A percentile compares a stretch with the other conserved stretches of the same genome.
Conservation (phyloP, 73 alveolate genomes). For the Urostyla sp. region DNA sequence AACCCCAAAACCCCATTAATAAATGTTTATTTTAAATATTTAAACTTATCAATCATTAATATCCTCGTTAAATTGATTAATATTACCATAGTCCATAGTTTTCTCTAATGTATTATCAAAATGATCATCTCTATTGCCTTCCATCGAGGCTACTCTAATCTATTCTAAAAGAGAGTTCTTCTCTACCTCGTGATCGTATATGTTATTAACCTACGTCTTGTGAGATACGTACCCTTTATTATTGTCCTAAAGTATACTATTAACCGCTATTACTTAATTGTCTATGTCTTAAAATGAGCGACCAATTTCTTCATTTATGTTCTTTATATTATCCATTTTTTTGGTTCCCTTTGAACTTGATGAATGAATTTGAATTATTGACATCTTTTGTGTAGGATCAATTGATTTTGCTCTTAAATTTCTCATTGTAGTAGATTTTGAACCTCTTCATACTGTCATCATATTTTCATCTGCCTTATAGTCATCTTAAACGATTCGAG, state of each 20-base stretch:
- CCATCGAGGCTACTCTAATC: not conserved
- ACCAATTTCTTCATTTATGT: not conserved
- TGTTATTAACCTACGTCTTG: not conserved
- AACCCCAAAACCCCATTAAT: not conserved
- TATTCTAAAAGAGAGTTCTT: not conserved
- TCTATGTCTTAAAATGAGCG: too few species aligned
- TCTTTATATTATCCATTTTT: not conserved
- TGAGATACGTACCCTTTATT: not conserved
- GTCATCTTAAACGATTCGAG: not conserved
- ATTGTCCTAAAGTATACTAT: too few species aligned
- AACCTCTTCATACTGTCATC: not conserved
- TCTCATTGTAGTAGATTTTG: not conserved
- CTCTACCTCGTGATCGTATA: not conserved
- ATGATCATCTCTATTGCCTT: not conserved
- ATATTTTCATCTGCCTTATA: not conserved
- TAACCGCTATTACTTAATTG: too few species aligned
- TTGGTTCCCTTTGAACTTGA: not conserved
- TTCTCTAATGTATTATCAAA: not conserved
- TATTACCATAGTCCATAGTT: not conserved
- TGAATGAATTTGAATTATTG: conserved; percentile 8
- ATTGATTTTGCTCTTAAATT: conserved; percentile 18
- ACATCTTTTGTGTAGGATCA: conserved; percentile 40
- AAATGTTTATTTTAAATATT: not conserved
- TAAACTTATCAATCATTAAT: not conserved
- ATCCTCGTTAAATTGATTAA: conserved; percentile 10